Conservation (phyloP, 345 rosid species). For the Rubroshorea leprosula region DNA sequence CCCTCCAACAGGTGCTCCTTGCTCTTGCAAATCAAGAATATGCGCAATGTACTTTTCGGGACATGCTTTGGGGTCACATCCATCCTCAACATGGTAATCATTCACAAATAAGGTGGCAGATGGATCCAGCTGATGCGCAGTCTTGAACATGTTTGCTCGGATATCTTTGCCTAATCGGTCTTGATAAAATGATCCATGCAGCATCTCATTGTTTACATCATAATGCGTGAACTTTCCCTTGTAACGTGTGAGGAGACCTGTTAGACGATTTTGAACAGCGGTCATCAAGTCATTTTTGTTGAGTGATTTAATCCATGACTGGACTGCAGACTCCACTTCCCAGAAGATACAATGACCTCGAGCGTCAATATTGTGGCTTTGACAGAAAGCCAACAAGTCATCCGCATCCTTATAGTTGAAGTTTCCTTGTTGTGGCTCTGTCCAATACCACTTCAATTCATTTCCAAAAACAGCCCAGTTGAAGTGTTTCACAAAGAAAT, state of each 20-base stretch:
- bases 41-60: constrained; percentile 73
- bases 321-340: constrained; percentile 80
- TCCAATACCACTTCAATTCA: constrained; percentile 98
- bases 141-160: constrained; percentile 72
- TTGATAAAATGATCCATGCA: constrained; percentile 84
- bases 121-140: constrained; percentile 62
- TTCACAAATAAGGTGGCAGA: constrained; percentile 72
- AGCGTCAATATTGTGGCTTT: constrained; percentile 44
- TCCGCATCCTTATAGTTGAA: constrained; percentile 82
- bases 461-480: constrained; percentile 94
- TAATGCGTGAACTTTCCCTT: constrained; percentile 81
- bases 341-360: constrained; percentile 98
- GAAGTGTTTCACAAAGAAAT: constrained; percentile 67
- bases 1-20: constrained; percentile 86
- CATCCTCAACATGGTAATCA: constrained; percentile 90
- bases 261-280: constrained; percentile 67
- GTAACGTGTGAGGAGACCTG: constrained; percentile 70
- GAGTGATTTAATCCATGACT: constrained; percentile 69
- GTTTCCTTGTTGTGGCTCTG: constrained; percentile 75
- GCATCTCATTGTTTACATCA: constrained; percentile 96
- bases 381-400: constrained; percentile 70
- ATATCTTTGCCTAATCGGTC: constrained; percentile 56
- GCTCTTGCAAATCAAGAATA: constrained; percentile 58
- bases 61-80: constrained; percentile 62
- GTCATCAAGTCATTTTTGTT: constrained; percentile 42